Base-by-base conservation (phyloP, 192 early-diverging fungal species). In the Cetraspora pellucida region DNA sequence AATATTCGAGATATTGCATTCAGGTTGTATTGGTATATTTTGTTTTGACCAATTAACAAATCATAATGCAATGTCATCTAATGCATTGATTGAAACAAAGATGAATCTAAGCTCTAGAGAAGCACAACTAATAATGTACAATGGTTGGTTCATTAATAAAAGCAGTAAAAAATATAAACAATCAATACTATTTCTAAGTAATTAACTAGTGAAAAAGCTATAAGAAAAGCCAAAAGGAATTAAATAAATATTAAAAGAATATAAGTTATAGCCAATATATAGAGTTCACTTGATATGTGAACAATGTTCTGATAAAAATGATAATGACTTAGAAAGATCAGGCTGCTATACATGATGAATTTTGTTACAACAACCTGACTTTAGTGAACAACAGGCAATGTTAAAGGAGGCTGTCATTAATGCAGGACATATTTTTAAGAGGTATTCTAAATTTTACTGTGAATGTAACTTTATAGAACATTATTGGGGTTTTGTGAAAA, bases 221-320 rank as follows among this genome's bases (percentile, higher is more conserved):
- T 75, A 64, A 78, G 72, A 66, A 8, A 13, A 81, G 52, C 77
- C 77, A 68, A 81, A 81, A 63, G 73, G 80, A 59, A 81, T 81
- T 21, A 59, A 81, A 49, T 21, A 59, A 47, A 59, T 81, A 44
- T 59, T 78, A 44, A 69, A 10, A 31, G 68, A 81, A 57, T 47
- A 46, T 47, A 66, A 70, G 23, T 50, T 81, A 10, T 81, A 73
- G 68, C 47, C 21, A 58, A 37, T 3, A 46, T 73, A 55, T 43
- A 68, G n/a, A n/a, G 30, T 80, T 27, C 11, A 37, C 23, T 64
- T 63, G 47, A 54, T 49, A 10, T 80, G 78, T 66, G 30, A 57
- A 49, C 28, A n/a, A n/a, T 80, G 78, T 80, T 69, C 27, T 28
- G 64, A 45, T 46, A 59, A 70, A 66, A 57, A 59, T 19, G 46